Evolutionary conservation across 164 flowering plant genomes (phyloP), one percentile per base, ranked within the genome.

Genomic region (Warburgia ugandensis): DNA sequence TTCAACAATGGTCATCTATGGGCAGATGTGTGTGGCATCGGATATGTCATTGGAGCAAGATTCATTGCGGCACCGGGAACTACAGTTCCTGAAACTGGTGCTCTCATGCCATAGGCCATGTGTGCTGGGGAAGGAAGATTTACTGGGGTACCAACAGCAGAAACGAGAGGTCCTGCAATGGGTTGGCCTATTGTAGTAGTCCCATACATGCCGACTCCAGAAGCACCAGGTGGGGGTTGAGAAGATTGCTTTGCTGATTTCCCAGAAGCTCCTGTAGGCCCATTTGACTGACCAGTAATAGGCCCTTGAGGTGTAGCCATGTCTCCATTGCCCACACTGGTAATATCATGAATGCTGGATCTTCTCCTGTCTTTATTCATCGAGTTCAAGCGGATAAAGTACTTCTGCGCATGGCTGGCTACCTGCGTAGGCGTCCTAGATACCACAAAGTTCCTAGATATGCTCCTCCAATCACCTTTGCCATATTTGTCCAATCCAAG

Each of bases 391-490:
- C 97, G 89, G 35, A 86, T 89, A 69, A 86, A 89, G 56, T 86
- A 89, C 65, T 89, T 89, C 48, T 88, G 97, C 0, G 97, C 97
- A 63, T 87, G 96, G 66, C 96, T 88, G 1, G 96, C 96, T 52
- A 87, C 96, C 65, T 87, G 96, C 8, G 96, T 87, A 5, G 97
- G 97, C 3, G 97, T 88, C 57, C 97, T 75, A 1, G 97, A 78
- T 35, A 83, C 85, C 48, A 89, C 97, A 59, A 79, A 89, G 68
- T 89, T 86, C 2, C 97, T 69, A 1, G 97, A 89, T 56, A 89
- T 89, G 62, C 95, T 89, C 38, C 97, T 72, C 97, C 97, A 89
- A 50, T 89, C 97, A 4, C 97, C 97, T 65, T 89, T 89, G 27
- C 97, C 97, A 52, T 86, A 89, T 52, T 89, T 86, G 23, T 89